phyloP scores from a whole-genome alignment of 2,329 filamentous ascomycete genomes.

The Xylaria sp. region DNA sequence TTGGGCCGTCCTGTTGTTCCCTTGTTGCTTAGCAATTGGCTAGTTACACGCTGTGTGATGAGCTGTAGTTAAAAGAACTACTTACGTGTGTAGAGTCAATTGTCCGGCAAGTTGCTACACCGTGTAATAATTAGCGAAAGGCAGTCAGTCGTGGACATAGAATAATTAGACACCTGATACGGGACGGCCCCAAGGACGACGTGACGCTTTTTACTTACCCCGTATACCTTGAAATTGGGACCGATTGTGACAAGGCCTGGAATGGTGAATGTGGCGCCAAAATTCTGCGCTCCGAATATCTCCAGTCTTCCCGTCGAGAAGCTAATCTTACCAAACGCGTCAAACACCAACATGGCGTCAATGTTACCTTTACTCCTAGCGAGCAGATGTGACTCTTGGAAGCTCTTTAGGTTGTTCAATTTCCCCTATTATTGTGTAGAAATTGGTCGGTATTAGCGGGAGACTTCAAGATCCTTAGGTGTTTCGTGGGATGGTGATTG shows the following conservation, averaged over 20 bases:
- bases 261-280: slow-evolving; percentile 19
- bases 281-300: slow-evolving; percentile 26
- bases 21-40: slow-evolving; percentile 16
- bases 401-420: slow-evolving; percentile 27
- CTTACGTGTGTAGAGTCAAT: slow-evolving; percentile 27
- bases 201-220: slow-evolving; percentile 19
- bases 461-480: neutral
- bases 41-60: neutral
- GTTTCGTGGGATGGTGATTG: neutral
- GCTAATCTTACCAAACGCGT: slow-evolving; percentile 29
- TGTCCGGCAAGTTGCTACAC: slow-evolving; percentile 16
- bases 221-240: slow-evolving; percentile 30
- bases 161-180: neutral
- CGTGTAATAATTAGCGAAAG: slow-evolving; percentile 12
- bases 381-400: slow-evolving; percentile 31
- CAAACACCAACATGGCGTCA: slow-evolving; percentile 30
- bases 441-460: slow-evolving; percentile 2
- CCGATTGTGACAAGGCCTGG: slow-evolving; percentile 34
- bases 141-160: neutral
- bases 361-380: slow-evolving; percentile 34
- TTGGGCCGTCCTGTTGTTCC: slow-evolving; percentile 23
- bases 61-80: neutral
- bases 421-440: slow-evolving; percentile 15
- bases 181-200: neutral
- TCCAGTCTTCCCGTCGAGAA: slow-evolving; percentile 30